Evolutionary conservation across 164 flowering plant species (phyloP).

Genomic region (Nelumbo lutea): DNA sequence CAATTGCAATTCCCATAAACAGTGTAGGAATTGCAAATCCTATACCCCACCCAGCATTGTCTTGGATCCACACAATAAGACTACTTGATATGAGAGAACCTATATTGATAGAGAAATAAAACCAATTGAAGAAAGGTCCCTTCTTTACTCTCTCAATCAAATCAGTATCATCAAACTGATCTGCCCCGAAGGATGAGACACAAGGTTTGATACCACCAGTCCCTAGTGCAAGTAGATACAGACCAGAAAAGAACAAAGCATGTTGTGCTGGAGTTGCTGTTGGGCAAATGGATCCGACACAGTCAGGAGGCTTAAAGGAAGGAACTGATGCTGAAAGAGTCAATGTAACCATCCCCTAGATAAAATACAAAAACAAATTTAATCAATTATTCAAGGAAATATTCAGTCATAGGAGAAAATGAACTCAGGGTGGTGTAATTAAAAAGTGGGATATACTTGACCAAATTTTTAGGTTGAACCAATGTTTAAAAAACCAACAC

Average conservation of each 20-base stretch:
- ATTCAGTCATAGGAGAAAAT: background rate
- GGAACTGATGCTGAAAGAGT: background rate
- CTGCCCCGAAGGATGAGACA: conserved; percentile 20
- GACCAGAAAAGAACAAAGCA: background rate
- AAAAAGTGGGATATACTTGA: too few species aligned
- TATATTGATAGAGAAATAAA: conserved; percentile 10
- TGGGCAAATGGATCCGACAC: background rate
- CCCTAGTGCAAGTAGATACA: conserved; percentile 2
- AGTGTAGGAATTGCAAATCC: conserved; percentile 24
- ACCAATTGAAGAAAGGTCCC: conserved; percentile 23
- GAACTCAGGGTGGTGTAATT: too few species aligned
- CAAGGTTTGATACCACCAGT: conserved; percentile 21
- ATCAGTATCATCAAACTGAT: conserved; percentile 15
- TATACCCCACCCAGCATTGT: conserved; percentile 22
- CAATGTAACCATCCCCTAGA: background rate
- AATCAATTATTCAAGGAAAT: background rate
- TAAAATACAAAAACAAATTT: too few species aligned
- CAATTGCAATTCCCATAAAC: conserved; percentile 17
- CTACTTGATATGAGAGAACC: conserved; percentile 20
- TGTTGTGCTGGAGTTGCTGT: background rate
- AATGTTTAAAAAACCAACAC: too few species aligned
- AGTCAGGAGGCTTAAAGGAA: background rate
- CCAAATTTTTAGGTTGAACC: too few species aligned
- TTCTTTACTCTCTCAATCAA: conserved; percentile 12
- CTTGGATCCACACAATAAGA: conserved; percentile 22